These are phyloP conservation scores for Geotrichum candidum DNA, from an alignment of 1,139 yeast species.

Conservation along the genomic window DNA sequence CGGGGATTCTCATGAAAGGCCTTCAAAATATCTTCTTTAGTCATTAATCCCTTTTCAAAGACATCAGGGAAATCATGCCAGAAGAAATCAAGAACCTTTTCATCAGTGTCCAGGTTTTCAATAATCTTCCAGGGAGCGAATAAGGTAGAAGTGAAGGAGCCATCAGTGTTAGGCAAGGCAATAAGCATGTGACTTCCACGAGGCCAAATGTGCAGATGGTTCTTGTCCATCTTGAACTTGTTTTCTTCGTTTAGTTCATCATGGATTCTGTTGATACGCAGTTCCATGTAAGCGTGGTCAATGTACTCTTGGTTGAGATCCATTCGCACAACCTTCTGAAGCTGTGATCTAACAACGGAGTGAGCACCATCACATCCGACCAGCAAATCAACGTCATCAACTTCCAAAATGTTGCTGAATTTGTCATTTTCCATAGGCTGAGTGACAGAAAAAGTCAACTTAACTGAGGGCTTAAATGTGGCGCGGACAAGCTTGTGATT, in stretches of 20 bases:
- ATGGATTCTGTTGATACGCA: slow-evolving; percentile 52
- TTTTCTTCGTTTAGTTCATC: slow-evolving; percentile 26
- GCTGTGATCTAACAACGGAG: slow-evolving; percentile 63
- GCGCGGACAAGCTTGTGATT: slow-evolving; percentile 48
- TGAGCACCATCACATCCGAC: slow-evolving; percentile 87
- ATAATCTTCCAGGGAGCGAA: slow-evolving; percentile 78
- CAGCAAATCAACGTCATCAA: slow-evolving; percentile 47
- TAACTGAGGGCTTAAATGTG: slow-evolving; percentile 9
- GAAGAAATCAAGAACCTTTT: slow-evolving; percentile 50
- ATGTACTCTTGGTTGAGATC: slow-evolving; percentile 70
- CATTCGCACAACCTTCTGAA: slow-evolving; percentile 63
- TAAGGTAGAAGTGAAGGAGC: slow-evolving; percentile 83
- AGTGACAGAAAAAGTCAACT: slow-evolving; percentile 17
- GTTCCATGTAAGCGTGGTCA: slow-evolving; percentile 78
- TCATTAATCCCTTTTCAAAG: slow-evolving; percentile 47
- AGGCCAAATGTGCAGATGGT: slow-evolving; percentile 93
- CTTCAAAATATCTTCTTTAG: slow-evolving; percentile 46
- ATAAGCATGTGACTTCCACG: slow-evolving; percentile 80
- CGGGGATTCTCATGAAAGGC: slow-evolving; percentile 61
- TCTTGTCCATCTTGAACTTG: slow-evolving; percentile 55
- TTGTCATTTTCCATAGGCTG: slow-evolving; percentile 8
- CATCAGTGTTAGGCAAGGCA: slow-evolving; percentile 79
- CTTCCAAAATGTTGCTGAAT: slow-evolving; percentile 15
- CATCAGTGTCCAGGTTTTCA: slow-evolving; percentile 45
- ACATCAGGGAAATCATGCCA: slow-evolving; percentile 67